A percentile compares a stretch with the other conserved stretches of the same genome.
Conservation (phyloP, 495 filamentous ascomycete species). For the Penicillium arizonense region DNA sequence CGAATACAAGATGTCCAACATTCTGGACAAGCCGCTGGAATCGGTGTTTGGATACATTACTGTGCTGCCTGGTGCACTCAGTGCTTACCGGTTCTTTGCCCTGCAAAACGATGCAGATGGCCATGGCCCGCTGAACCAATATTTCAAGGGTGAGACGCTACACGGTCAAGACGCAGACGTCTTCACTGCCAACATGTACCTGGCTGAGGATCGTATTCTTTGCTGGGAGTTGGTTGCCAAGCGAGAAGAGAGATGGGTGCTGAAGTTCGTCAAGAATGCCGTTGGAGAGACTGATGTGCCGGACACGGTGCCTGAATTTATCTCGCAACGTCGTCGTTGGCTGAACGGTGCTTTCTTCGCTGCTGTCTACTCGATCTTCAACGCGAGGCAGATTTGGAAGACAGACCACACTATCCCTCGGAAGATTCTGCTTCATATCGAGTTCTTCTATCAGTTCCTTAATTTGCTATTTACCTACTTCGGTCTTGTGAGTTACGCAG, state of each 20-base stretch:
- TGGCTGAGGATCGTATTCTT: slow-evolving; percentile 97
- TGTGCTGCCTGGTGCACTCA: slow-evolving; percentile 90
- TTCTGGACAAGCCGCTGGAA: slow-evolving; percentile 95
- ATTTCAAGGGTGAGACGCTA: slow-evolving; percentile 98
- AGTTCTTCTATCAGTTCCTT: slow-evolving; percentile 93
- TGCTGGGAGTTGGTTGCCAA: slow-evolving; percentile 99
- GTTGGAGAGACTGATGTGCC: slow-evolving; percentile 98
- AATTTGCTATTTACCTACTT: slow-evolving; percentile 95
- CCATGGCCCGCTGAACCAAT: slow-evolving; percentile 93
- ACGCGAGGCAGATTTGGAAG: slow-evolving; percentile 88
- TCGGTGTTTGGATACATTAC: slow-evolving; percentile 98
- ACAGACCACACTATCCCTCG: slow-evolving; percentile 89
- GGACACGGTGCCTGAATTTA: slow-evolving; percentile 74
- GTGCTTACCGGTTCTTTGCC: slow-evolving; percentile 94
- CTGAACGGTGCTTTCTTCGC: slow-evolving; percentile 99
- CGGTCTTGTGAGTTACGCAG: slow-evolving; percentile 60
- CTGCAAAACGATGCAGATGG: slow-evolving; percentile 96
- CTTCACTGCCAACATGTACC: slow-evolving; percentile 99
- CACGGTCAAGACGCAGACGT: slow-evolving; percentile 97
- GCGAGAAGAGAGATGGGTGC: slow-evolving; percentile 88
- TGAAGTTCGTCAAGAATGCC: slow-evolving; percentile 95
- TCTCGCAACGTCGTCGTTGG: slow-evolving; percentile 94
- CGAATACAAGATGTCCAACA: slow-evolving; percentile 99
- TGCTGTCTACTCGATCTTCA: slow-evolving; percentile 94
- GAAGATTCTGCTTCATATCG: slow-evolving; percentile 90